Percentiles rank a stretch among this genome's conserved stretches.
phyloP scores from a whole-genome alignment of 139 green algal genomes.

The Coelastrella sp. region DNA sequence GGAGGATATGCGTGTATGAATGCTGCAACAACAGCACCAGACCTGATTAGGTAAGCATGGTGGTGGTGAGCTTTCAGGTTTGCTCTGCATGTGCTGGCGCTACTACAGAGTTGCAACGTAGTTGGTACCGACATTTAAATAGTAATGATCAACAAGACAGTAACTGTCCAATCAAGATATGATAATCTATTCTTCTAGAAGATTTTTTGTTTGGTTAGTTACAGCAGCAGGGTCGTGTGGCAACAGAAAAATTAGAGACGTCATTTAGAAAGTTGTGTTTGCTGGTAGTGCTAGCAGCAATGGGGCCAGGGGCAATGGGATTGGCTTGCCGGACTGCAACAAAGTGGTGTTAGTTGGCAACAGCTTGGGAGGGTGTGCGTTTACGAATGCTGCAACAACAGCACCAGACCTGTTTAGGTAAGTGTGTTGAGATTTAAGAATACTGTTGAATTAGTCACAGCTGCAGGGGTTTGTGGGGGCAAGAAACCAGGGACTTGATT shows the following conservation, averaged over 20 bases:
- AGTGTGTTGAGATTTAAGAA: not conserved
- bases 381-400: slow-evolving; percentile 61
- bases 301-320: not conserved
- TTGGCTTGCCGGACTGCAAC: not conserved
- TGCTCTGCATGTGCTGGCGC: no score
- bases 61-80: not conserved
- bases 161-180: no score
- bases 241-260: no score
- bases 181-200: no score
- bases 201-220: no score
- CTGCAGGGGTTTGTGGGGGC: not conserved
- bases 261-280: no score
- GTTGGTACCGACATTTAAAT: no score
- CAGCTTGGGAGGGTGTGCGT: slow-evolving; percentile 83
- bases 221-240: no score
- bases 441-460: no score
- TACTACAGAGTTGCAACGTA: no score
- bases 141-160: no score
- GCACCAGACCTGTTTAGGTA: slow-evolving; percentile 70
- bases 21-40: slow-evolving; percentile 58
- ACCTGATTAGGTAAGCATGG: slow-evolving; percentile 64
- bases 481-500: not conserved
- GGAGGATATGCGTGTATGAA: slow-evolving; percentile 81
- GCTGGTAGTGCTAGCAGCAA: slow-evolving; percentile 23
- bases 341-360: slow-evolving; percentile 77